Conservation (phyloP, 352 stramenopile genomes). For the Globisporangium paddicum region DNA sequence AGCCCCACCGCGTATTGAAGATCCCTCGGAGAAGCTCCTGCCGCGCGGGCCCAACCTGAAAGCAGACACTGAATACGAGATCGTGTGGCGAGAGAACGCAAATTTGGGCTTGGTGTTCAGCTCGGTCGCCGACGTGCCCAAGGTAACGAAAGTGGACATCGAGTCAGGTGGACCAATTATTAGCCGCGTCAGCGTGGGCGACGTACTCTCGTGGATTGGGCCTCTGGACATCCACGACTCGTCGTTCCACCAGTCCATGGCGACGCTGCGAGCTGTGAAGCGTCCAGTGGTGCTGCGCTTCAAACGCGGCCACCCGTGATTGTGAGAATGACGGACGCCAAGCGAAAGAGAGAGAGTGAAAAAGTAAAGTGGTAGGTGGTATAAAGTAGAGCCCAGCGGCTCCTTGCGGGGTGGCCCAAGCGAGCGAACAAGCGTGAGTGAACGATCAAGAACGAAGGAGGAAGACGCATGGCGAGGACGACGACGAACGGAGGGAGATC, state of each 20-base stretch:
- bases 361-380: constrained; percentile 15
- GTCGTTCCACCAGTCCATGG: constrained; percentile 84
- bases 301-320: constrained; percentile 33
- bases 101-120: constrained; percentile 85
- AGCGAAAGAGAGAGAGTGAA: neutral
- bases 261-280: constrained; percentile 73
- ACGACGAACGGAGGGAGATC: neutral
- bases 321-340: constrained; percentile 1
- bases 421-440: constrained; percentile 8
- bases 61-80: constrained; percentile 68
- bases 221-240: constrained; percentile 71
- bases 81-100: constrained; percentile 81
- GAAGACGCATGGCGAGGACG: neutral
- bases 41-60: constrained; percentile 53
- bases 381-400: constrained; percentile 10
- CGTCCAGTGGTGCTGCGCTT: constrained; percentile 81
- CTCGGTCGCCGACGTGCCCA: constrained; percentile 65
- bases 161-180: constrained; percentile 72
- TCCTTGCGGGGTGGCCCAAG: neutral
- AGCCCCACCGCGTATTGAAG: constrained; percentile 21
- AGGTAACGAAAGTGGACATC: constrained; percentile 80
- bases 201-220: constrained; percentile 76
- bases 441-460: neutral
- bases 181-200: constrained; percentile 62
- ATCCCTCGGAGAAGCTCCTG: constrained; percentile 35